A percentile compares a stretch with the other conserved stretches of the same genome.
Evolutionary conservation across 2,329 filamentous ascomycete genomes (phyloP).

Genomic region (Calonectria henricotiae): DNA sequence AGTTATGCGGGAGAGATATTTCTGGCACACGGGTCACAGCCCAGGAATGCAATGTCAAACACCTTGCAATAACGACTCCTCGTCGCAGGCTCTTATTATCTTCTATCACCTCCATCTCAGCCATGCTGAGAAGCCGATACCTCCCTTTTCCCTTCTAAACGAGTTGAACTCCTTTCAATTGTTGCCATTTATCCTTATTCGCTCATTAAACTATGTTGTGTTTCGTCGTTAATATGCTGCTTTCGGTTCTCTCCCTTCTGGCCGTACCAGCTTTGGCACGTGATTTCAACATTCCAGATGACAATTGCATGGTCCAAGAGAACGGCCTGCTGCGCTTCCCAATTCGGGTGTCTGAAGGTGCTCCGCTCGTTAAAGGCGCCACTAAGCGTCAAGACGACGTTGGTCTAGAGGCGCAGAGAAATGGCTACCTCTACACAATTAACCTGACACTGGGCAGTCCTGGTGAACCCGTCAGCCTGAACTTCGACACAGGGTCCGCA

Average conservation of each 20-base stretch:
- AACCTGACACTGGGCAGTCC: constrained; percentile 60
- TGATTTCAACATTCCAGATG: constrained; percentile 45
- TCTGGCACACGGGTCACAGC: not conserved
- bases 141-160: not conserved
- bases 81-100: not conserved
- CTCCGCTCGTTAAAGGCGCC: constrained; percentile 50
- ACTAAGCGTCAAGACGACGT: constrained; percentile 54
- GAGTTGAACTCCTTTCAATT: constrained; percentile 30
- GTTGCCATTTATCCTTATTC: constrained; percentile 40
- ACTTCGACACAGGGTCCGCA: constrained; percentile 62
- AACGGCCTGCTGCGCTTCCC: constrained; percentile 54
- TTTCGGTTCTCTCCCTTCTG: constrained; percentile 53
- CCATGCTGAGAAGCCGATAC: not conserved
- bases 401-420: constrained; percentile 48
- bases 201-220: constrained; percentile 50
- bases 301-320: constrained; percentile 47
- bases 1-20: not conserved
- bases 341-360: constrained; percentile 51
- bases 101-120: not conserved
- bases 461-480: constrained; percentile 58
- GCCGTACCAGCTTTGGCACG: constrained; percentile 52
- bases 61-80: not conserved
- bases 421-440: constrained; percentile 60
- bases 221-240: constrained; percentile 51
- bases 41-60: not conserved